Evolutionary conservation across 2,329 filamentous ascomycete genomes (phyloP), one percentile per base, ranked within the genome.

Genomic region (Aureobasidium leucospermi): DNA sequence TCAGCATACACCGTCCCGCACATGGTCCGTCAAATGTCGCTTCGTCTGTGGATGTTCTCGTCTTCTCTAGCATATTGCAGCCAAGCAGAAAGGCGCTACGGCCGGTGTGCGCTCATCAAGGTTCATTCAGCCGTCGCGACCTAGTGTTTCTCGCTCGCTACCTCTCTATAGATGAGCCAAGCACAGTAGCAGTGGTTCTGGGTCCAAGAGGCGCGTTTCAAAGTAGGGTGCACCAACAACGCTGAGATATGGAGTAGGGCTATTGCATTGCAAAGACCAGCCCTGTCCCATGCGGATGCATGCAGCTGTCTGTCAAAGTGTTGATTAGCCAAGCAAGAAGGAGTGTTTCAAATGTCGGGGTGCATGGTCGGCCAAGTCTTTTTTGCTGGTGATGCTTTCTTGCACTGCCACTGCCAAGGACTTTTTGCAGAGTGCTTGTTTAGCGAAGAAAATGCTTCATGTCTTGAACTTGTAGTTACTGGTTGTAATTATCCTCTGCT

Each of bases 401-500:
- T 51, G 47, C 47, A 51, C 47, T 51, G 32, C 47, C 47, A 51
- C 47, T 39, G 47, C 47, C 47, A 51, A 51, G 47, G 16, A 23
- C 32, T 13, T 51, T 34, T 28, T 13, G 10, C 32, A 38, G 9
- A 51, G 34, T 38, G 32, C 47, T 51, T 51, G 16, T 51, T 28
- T 39, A 51, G 29, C 34, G 34, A 51, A 15, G 4, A n/a, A 51
- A 28, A 39, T 23, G 32, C 34, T 51, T 39, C 19, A 15, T 10
- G n/a, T 4, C 19, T 45, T 45, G 9, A 9, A 8, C 16, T 36
- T 28, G n/a, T 7, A 16, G 8, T n/a, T 6, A 31, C 39, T 42
- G 39, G 13, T 36, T 8, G 34, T 36, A 13, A 36, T 9, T 13
- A 36, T 13, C 8, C 8, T 13, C 13, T 36, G 8, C 8, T 8